Evolutionary conservation across 2,329 filamentous ascomycete species (phyloP), one percentile per base, ranked within the genome.

Genomic region (Camillea tinctor): DNA sequence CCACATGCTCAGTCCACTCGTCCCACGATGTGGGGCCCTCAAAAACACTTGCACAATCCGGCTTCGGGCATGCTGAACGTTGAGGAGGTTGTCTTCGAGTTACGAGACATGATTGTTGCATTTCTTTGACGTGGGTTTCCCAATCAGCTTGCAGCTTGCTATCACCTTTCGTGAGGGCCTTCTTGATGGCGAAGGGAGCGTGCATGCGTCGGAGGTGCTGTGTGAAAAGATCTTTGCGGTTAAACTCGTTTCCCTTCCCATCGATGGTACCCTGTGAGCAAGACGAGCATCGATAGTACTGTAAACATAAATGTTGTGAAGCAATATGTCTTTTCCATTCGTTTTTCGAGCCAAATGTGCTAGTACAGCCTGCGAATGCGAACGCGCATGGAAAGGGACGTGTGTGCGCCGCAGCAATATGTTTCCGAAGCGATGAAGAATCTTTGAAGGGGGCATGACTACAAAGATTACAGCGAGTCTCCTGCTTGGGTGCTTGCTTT

Each of bases 121-220:
- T 89, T 1, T 86, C 83, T 79, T 87, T 88, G 52, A 89, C 85
- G 50, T 87, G 84, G 0, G 76, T 77, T 53, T 88, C 87, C 87
- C 86, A 89, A 59, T 89, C 86, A 1, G 79, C 70, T 67, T 87
- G 84, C 4, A 87, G 73, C 67, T 84, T 85, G 68, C 77, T 82
- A 66, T 88, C 85, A 0, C 80, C 80, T 68, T 88, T 86, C 23
- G 80, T 77, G 19, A 83, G 75, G 9, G 83, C 75, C 68, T 85
- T 81, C 69, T 86, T 83, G 69, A 85, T 87, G 69, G 86, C 81
- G 50, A 86, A 85, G 0, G 89, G 88, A 0, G 89, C 88, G 69
- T 99, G 95, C 94, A 98, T 98, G 52, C 94, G 91, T 15, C 93
- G 89, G 15, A 96, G 83, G 70, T 99, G 94, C 72, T 98, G 94